These are phyloP conservation scores for Saturnispora mendoncae DNA, from an alignment of 805 yeast species.

Conservation along the genomic window DNA sequence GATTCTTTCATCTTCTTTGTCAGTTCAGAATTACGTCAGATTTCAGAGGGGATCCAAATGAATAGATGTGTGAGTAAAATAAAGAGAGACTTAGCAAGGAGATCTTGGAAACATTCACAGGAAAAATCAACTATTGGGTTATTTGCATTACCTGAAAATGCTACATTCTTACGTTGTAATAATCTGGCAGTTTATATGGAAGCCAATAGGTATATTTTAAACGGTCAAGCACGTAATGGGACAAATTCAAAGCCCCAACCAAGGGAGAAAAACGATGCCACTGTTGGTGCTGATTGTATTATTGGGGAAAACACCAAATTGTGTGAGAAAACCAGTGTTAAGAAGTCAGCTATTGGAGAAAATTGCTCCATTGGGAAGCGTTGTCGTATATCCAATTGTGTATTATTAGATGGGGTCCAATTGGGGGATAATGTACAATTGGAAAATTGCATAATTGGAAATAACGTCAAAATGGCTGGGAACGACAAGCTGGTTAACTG, in stretches of 20 bases:
- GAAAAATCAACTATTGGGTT: slow-evolving; percentile 56
- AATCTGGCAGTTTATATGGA: slow-evolving; percentile 79
- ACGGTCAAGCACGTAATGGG: slow-evolving; percentile 41
- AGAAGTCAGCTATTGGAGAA: slow-evolving; percentile 72
- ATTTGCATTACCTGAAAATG: slow-evolving; percentile 59
- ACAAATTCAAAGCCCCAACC: neutral
- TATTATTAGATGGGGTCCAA: slow-evolving; percentile 59
- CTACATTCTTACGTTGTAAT: slow-evolving; percentile 68
- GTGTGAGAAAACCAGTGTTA: slow-evolving; percentile 80
- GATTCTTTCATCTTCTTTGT: slow-evolving; percentile 68
- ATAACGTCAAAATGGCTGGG: slow-evolving; percentile 49
- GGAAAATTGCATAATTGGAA: slow-evolving; percentile 86
- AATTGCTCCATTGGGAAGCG: slow-evolving; percentile 73
- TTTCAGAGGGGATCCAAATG: slow-evolving; percentile 13
- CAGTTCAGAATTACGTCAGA: slow-evolving; percentile 36
- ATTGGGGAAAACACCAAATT: slow-evolving; percentile 61
- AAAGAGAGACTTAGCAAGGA: slow-evolving; percentile 78
- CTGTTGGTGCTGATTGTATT: slow-evolving; percentile 79
- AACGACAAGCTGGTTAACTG: slow-evolving; percentile 69
- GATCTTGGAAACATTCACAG: slow-evolving; percentile 78
- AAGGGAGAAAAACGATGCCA: slow-evolving; percentile 48
- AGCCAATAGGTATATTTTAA: slow-evolving; percentile 73
- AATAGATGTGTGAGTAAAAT: slow-evolving; percentile 54
- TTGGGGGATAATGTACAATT: slow-evolving; percentile 69
- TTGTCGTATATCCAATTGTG: slow-evolving; percentile 82